phyloP scores from a whole-genome alignment of 1,284 basidiomycete genomes.

The Schizophyllum commune region DNA sequence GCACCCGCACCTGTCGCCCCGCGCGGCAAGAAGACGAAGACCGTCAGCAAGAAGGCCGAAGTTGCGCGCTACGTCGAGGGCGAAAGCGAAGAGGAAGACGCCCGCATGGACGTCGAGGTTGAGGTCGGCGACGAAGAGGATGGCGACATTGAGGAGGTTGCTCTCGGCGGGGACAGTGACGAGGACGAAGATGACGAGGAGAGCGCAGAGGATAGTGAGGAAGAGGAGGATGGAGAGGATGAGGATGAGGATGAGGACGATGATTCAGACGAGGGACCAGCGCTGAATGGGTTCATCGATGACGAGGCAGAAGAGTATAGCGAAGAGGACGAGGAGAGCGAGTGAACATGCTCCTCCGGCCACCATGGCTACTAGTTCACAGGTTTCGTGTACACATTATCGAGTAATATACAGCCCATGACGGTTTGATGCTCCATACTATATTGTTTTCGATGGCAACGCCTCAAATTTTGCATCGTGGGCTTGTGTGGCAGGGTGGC shows the following conservation, averaged over 20 bases:
- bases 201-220: neutral
- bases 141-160: slow-evolving; percentile 63
- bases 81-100: slow-evolving; percentile 65
- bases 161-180: slow-evolving; percentile 51
- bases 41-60: slow-evolving; percentile 23
- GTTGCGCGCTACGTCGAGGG: slow-evolving; percentile 66
- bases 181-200: slow-evolving; percentile 31
- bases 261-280: neutral
- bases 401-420: too few relatives aligned
- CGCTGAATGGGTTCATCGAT: neutral
- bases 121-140: slow-evolving; percentile 58
- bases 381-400: too few relatives aligned
- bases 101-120: slow-evolving; percentile 61
- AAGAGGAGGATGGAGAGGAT: neutral
- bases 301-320: neutral
- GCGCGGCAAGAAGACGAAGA: slow-evolving; percentile 26
- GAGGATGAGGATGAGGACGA: neutral
- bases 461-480: too few relatives aligned
- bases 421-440: too few relatives aligned
- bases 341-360: neutral
- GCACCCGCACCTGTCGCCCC: slow-evolving; percentile 48
- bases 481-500: too few relatives aligned
- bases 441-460: too few relatives aligned
- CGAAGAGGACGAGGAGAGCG: neutral
- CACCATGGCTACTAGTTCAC: too few relatives aligned